Base-by-base conservation (phyloP, 345 rosid genomes). In the Pistacia integerrima region DNA sequence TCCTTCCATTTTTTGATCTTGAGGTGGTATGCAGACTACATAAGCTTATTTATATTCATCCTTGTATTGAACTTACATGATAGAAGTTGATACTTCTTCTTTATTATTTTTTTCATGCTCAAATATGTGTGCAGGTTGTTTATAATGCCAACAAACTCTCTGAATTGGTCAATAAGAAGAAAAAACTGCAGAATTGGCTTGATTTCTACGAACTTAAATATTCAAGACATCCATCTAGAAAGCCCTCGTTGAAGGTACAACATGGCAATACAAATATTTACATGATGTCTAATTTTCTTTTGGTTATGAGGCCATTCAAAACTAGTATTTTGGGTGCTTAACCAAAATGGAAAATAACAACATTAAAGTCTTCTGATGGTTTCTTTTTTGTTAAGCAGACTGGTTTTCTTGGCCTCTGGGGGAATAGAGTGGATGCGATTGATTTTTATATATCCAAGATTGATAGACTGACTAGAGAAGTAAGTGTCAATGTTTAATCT, bases 131-230 rank as follows among this genome's bases (percentile, higher is more conserved):
- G 84, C 90, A 96, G 98, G 92, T 89, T 57, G 97, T 96, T 65
- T 90, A 85, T 73, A 84, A 92, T 56, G 99, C 97, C 17, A 93
- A 92, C 73, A 80, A 84, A 51, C 88, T 95, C 13, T 90, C 97
- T 0, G 79, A 87, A 65, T 75, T 93, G 58, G 92, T 89, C 52
- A 69, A 84, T 18, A 78, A 91, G 87, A 93, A 85, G 91, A 90
- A 90, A 33, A 88, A 82, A 5, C 71, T 84, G 83, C 90, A 86
- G 85, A 95, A 95, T 66, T 95, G 97, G 98, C 90, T 93, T 51
- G 94, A 92, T 77, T 93, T 79, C 83, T 88, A 92, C 83, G 93
- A 95, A 69, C 88, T 89, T 64, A 93, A 90, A 77, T 84, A 89
- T 74, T 67, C 88, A 52, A 92, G 97, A 79, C 85, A 89, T 72